A percentile compares a stretch with the other conserved stretches of the same genome.
These are phyloP conservation scores for Microdochium trichocladiopsis DNA, from an alignment of 2,329 filamentous ascomycete species.

Conservation along the genomic window DNA sequence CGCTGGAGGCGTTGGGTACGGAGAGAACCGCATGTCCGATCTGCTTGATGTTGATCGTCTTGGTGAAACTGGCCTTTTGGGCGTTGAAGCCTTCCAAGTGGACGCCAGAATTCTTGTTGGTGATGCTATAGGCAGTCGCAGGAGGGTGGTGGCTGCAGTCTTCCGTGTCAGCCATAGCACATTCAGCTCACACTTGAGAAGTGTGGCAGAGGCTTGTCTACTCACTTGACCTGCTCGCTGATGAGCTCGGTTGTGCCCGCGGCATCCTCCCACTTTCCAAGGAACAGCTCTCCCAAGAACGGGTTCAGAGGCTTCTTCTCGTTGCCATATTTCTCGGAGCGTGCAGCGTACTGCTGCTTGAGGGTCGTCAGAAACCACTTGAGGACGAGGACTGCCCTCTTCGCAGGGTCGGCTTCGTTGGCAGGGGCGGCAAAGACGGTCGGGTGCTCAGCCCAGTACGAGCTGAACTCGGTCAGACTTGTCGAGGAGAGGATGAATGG, in stretches of 20 bases:
- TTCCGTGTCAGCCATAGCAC: neutral
- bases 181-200: neutral
- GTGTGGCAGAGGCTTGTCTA: neutral
- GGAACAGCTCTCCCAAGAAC: conserved; percentile 43
- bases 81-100: conserved; percentile 42
- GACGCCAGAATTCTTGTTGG: conserved; percentile 32
- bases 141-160: conserved; percentile 39
- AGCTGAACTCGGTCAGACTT: conserved; percentile 39
- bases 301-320: conserved; percentile 48
- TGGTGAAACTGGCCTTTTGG: conserved; percentile 44
- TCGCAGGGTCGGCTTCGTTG: conserved; percentile 31
- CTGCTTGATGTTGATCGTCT: conserved; percentile 41
- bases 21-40: conserved; percentile 41
- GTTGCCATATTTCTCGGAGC: conserved; percentile 34
- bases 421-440: conserved; percentile 39
- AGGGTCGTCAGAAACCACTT: conserved; percentile 39
- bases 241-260: conserved; percentile 22
- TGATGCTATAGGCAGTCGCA: conserved; percentile 44
- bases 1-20: conserved; percentile 29
- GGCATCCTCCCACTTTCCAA: conserved; percentile 24
- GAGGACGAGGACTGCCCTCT: conserved; percentile 36
- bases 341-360: conserved; percentile 38
- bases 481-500: conserved; percentile 41
- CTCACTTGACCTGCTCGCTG: conserved; percentile 38
- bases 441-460: conserved; percentile 42